Conservation (phyloP, 495 filamentous ascomycete genomes). For the Sordaria brevicollis region DNA sequence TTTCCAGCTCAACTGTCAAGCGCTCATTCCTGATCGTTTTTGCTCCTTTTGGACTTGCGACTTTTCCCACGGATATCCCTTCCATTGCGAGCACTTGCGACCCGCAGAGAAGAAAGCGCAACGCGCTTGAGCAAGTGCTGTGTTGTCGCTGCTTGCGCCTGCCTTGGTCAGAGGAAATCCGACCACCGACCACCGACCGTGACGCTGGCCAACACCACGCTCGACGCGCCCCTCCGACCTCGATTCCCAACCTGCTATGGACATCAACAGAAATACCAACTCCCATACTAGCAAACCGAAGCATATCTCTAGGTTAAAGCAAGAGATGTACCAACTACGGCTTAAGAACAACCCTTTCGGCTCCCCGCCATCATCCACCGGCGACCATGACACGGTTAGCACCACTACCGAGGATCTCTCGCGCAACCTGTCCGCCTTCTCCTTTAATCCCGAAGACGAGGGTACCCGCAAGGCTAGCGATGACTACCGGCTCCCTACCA, state of each 20-base stretch:
- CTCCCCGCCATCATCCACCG: slow-evolving; percentile 41
- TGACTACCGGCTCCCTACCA: slow-evolving; percentile 7
- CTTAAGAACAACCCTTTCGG: slow-evolving; percentile 35
- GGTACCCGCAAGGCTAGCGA: slow-evolving; percentile 28
- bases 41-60: not conserved
- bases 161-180: not conserved
- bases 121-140: not conserved
- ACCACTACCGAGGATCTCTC: slow-evolving; percentile 26
- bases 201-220: slow-evolving; percentile 6
- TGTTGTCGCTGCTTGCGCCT: not conserved
- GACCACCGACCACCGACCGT: not conserved
- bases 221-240: slow-evolving; percentile 8
- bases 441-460: slow-evolving; percentile 35
- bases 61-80: not conserved
- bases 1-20: not conserved
- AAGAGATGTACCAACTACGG: slow-evolving; percentile 25
- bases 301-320: slow-evolving; percentile 26
- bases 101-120: not conserved
- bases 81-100: not conserved
- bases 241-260: slow-evolving; percentile 14
- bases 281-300: slow-evolving; percentile 16
- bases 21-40: not conserved
- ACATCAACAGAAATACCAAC: slow-evolving; percentile 23
- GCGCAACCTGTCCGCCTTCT: slow-evolving; percentile 31
- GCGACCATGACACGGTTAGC: slow-evolving; percentile 41